Percentiles rank a stretch among this genome's conserved stretches.
Conservation (phyloP, 2,329 filamentous ascomycete genomes). For the Claviceps sp. region DNA sequence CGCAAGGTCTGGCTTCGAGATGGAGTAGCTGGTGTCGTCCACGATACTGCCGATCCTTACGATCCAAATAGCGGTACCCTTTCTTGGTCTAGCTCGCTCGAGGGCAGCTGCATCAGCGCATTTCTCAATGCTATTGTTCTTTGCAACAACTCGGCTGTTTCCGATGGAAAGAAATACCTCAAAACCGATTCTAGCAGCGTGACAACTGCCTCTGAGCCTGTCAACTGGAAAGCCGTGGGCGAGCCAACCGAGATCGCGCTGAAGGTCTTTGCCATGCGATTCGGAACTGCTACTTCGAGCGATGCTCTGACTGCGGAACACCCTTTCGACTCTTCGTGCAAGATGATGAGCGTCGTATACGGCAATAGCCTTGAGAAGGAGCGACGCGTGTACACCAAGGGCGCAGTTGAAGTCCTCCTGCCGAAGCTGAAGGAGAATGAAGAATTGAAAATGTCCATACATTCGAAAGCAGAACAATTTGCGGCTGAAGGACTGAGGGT, state of each 20-base stretch:
- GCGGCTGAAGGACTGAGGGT: slow-evolving; percentile 54
- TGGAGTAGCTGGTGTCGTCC: slow-evolving; percentile 37
- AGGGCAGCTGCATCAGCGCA: slow-evolving; percentile 26
- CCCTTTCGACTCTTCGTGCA: slow-evolving; percentile 60
- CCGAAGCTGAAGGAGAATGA: slow-evolving; percentile 36
- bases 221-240: slow-evolving; percentile 45
- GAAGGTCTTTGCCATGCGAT: slow-evolving; percentile 59
- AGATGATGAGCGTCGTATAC: slow-evolving; percentile 63
- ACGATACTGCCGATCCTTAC: slow-evolving; percentile 43
- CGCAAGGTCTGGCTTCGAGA: slow-evolving; percentile 47
- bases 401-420: slow-evolving; percentile 43
- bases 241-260: slow-evolving; percentile 64
- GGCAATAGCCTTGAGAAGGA: slow-evolving; percentile 20
- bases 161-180: slow-evolving; percentile 32
- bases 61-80: slow-evolving; percentile 46
- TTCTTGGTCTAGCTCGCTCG: slow-evolving; percentile 27
- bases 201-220: slow-evolving; percentile 28
- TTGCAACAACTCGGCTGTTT: slow-evolving; percentile 45
- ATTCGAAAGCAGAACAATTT: slow-evolving; percentile 38
- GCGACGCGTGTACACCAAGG: slow-evolving; percentile 40
- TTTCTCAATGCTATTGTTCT: slow-evolving; percentile 44
- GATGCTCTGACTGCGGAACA: slow-evolving; percentile 47
- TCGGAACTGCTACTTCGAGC: slow-evolving; percentile 34
- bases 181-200: slow-evolving; percentile 33
- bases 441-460: slow-evolving; percentile 31